These are phyloP conservation scores for Croton setiger DNA, from an alignment of 441 rosid species.

Conservation along the genomic window DNA sequence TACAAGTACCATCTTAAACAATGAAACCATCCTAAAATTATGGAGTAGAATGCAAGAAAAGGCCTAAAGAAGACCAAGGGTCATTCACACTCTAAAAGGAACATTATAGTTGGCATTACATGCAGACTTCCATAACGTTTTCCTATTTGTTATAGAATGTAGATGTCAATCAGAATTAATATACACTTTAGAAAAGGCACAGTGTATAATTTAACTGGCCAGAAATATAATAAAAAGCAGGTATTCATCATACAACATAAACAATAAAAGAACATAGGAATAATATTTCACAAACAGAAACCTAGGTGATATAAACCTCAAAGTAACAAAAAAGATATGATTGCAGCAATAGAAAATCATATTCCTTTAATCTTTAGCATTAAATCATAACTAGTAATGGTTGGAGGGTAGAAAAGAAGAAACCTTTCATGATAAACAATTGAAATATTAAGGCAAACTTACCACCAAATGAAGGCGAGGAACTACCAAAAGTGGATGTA, in stretches of 20 bases:
- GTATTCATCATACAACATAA: not conserved
- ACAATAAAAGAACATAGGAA: not conserved
- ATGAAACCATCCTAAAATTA: not conserved
- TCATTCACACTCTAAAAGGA: not conserved
- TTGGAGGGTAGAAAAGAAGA: not conserved
- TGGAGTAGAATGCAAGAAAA: not conserved
- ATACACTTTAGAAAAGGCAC: not conserved
- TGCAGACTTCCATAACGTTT: not conserved
- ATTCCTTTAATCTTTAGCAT: not conserved
- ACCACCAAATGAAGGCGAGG: conserved; percentile 75
- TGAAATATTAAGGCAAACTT: conserved; percentile 20
- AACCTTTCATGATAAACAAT: conserved; percentile 1
- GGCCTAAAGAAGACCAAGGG: not conserved
- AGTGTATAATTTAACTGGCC: not conserved
- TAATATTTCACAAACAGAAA: not conserved
- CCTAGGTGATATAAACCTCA: not conserved
- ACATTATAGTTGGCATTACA: not conserved
- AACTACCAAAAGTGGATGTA: conserved; percentile 58
- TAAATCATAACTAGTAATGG: not conserved
- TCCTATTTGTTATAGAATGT: not conserved
- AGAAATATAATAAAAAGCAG: not conserved
- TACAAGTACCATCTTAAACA: not conserved
- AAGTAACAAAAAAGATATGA: not conserved
- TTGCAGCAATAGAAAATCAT: not conserved
- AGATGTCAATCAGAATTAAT: not conserved